These are phyloP conservation scores for Lactarius hatsudake DNA, from an alignment of 768 basidiomycete species.

Conservation along the genomic window DNA sequence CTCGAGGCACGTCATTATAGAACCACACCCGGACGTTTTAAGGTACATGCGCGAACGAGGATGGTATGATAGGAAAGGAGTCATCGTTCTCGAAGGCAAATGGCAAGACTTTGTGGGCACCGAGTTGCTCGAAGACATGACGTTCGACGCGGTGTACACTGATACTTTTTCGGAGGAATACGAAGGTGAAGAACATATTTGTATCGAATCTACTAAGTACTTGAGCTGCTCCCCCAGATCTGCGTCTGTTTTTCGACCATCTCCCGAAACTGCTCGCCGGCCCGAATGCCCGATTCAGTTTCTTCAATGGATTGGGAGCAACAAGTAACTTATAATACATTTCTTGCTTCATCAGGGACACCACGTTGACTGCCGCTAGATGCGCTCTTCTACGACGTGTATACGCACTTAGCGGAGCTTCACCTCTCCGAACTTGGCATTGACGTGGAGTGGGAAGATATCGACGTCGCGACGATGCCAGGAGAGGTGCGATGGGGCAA, in stretches of 20 bases:
- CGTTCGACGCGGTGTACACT: conserved; percentile 87
- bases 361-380: conserved; percentile 45
- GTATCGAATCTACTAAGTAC: neutral
- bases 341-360: neutral
- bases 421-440: conserved; percentile 82
- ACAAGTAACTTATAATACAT: conserved; percentile 59
- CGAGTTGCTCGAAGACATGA: conserved; percentile 55
- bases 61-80: conserved; percentile 76
- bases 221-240: conserved; percentile 39
- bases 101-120: conserved; percentile 86
- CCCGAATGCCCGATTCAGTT: conserved; percentile 79
- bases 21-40: conserved; percentile 93
- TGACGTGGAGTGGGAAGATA: conserved; percentile 77
- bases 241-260: conserved; percentile 77
- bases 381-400: conserved; percentile 87
- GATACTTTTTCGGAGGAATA: conserved; percentile 94
- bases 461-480: conserved; percentile 57
- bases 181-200: conserved; percentile 42
- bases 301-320: conserved; percentile 96
- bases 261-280: conserved; percentile 74
- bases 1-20: conserved; percentile 80
- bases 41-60: conserved; percentile 68
- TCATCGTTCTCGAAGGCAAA: conserved; percentile 81
- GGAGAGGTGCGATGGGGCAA: conserved; percentile 70
- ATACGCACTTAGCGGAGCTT: conserved; percentile 77